A percentile compares a stretch with the other conserved stretches of the same genome.
Evolutionary conservation across 192 early-diverging fungal genomes (phyloP).

Genomic region (Cetraspora pellucida): DNA sequence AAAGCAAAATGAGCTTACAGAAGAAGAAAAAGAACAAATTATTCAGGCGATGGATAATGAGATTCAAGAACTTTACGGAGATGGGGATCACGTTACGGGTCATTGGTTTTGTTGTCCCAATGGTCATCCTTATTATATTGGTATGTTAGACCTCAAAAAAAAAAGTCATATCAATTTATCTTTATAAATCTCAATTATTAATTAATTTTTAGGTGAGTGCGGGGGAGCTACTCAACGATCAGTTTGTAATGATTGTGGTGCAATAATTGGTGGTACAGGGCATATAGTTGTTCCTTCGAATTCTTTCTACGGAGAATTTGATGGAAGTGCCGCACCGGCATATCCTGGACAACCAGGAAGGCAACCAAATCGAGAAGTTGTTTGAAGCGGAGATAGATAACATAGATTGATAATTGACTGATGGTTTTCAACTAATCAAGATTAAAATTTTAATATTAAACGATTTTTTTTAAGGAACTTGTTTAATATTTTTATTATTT

Average conservation of each 20-base stretch:
- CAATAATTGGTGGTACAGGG: constrained; percentile 36
- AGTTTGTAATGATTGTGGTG: constrained; percentile 40
- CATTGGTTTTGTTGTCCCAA: constrained; percentile 48
- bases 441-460: too few species aligned
- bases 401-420: too few species aligned
- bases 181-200: too few species aligned
- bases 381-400: too few species aligned
- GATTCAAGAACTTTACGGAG: constrained; percentile 14
- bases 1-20: constrained; percentile 36
- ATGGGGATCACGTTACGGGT: constrained; percentile 39
- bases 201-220: constrained; percentile 25
- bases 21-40: constrained; percentile 35
- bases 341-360: constrained; percentile 39
- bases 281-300: constrained; percentile 39
- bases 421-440: too few species aligned
- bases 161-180: too few species aligned
- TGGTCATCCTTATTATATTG: constrained; percentile 46
- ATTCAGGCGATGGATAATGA: constrained; percentile 42
- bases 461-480: too few species aligned
- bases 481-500: too few species aligned
- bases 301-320: constrained; percentile 48
- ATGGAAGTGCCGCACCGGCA: constrained; percentile 37
- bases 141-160: background rate
- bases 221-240: constrained; percentile 44
- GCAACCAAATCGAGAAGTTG: too few species aligned